Base-by-base conservation (phyloP, 306 rosid genomes). In the Vigna trinervia region DNA sequence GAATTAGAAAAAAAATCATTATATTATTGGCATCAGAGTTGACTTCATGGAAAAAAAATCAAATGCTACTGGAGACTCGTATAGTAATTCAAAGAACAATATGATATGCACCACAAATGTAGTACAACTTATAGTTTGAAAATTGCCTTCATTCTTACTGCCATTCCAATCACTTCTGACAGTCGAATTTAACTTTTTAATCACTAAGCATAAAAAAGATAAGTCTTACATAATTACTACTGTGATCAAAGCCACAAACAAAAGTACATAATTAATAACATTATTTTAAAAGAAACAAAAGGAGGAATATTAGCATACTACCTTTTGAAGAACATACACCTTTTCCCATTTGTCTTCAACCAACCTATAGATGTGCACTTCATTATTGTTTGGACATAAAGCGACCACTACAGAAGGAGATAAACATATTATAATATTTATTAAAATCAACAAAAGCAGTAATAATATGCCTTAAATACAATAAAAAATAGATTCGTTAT, bases 281-380 rank as follows among this genome's bases (percentile, higher is more conserved):
- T 36, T 63, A 76, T 71, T 68, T 45, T 58, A 45, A 47, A 12
- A 12, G 36, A 69, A 66, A 72, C 34, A 30, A 41, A 61, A 26
- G 46, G 73, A 22, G 65, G 20, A 72, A 82, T 65, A 72, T 50
- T 15, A 64, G 74, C 28, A 73, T 26, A 15, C 45, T 73, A 91
- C 99, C 99, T 96, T 96, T 79, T 92, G 96, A 82, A 96, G 99
- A 87, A 87, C 94, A 83, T 96, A 88, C 70, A 96, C 65, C 86
- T 88, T 89, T 78, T 96, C 99, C 98, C 99, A 92, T 85, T 92
- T 96, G 85, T 90, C 97, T 84, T 92, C 96, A 64, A 83, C 71
- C 78, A 88, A 56, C 65, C 81, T 87, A 81, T 89, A 89, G 84
- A 96, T 96, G 86, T 96, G 98, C 54, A 91, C 94, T 87, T 96